Evolutionary conservation across 352 stramenopile genomes (phyloP).

Genomic region (Stephanocyclus meneghinianus): DNA sequence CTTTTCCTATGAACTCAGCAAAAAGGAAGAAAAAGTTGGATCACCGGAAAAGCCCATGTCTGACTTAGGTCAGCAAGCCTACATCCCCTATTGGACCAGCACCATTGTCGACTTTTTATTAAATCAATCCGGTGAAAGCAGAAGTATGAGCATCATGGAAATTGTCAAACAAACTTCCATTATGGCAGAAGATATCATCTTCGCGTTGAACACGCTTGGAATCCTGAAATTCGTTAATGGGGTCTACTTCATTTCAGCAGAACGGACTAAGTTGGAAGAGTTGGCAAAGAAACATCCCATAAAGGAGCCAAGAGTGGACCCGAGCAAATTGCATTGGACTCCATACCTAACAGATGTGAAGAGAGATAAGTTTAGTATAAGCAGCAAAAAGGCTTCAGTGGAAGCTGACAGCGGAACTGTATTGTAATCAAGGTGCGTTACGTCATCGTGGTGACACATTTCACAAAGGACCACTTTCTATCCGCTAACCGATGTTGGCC

Average conservation of each 20-base stretch:
- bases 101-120: conserved; percentile 83
- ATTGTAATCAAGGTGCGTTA: background rate
- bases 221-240: conserved; percentile 86
- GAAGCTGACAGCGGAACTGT: conserved; percentile 36
- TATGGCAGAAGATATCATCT: conserved; percentile 88
- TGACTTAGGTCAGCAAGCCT: conserved; percentile 83
- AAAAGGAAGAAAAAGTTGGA: conserved; percentile 89
- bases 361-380: conserved; percentile 87
- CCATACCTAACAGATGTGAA: conserved; percentile 86
- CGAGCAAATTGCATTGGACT: conserved; percentile 85
- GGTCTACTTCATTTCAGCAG: conserved; percentile 85
- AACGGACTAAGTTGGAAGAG: conserved; percentile 73
- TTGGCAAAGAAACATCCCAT: conserved; percentile 85
- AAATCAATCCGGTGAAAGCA: conserved; percentile 61
- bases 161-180: conserved; percentile 86
- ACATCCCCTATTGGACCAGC: conserved; percentile 81
- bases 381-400: conserved; percentile 78
- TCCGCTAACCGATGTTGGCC: no score
- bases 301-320: conserved; percentile 83
- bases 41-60: conserved; percentile 89
- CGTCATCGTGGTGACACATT: no score
- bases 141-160: conserved; percentile 85
- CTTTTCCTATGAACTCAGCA: conserved; percentile 89
- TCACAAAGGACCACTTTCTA: no score
- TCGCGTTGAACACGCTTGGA: conserved; percentile 84